A percentile compares a stretch with the other conserved stretches of the same genome.
phyloP scores from a whole-genome alignment of 1,284 basidiomycete genomes.

The Psilocybe mexicana region DNA sequence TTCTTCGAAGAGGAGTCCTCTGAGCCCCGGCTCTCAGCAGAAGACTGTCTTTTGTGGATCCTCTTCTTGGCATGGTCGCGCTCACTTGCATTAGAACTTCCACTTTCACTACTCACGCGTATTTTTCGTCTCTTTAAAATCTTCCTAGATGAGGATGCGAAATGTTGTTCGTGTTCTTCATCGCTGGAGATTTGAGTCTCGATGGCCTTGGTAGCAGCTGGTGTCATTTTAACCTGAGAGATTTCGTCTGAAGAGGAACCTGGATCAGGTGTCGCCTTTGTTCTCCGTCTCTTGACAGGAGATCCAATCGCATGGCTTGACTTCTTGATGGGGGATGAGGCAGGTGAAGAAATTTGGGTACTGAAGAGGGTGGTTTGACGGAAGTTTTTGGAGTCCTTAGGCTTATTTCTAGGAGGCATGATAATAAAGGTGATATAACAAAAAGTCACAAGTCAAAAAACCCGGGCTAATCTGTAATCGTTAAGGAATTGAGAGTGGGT shows the following conservation, averaged over 20 bases:
- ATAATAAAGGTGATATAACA: neutral
- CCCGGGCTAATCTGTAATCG: no score
- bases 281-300: slow-evolving; percentile 7
- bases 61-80: neutral
- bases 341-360: slow-evolving; percentile 9
- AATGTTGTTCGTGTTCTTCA: slow-evolving; percentile 23
- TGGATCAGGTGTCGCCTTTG: neutral
- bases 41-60: neutral
- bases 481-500: no score
- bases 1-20: slow-evolving; percentile 40
- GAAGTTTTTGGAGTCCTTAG: slow-evolving; percentile 20
- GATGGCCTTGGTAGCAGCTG: slow-evolving; percentile 37
- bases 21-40: slow-evolving; percentile 5
- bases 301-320: neutral
- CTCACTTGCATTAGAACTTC: slow-evolving; percentile 29
- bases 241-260: slow-evolving; percentile 41
- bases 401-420: slow-evolving; percentile 7
- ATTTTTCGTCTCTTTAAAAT: slow-evolving; percentile 23
- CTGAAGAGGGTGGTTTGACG: slow-evolving; percentile 30
- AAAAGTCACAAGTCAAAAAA: neutral
- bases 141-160: neutral
- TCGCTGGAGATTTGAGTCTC: slow-evolving; percentile 28
- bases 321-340: slow-evolving; percentile 1
- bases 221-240: slow-evolving; percentile 50
- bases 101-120: slow-evolving; percentile 21